A percentile compares a stretch with the other conserved stretches of the same genome.
phyloP scores from a whole-genome alignment of 768 basidiomycete species.

The Phaeotremella fagi region DNA sequence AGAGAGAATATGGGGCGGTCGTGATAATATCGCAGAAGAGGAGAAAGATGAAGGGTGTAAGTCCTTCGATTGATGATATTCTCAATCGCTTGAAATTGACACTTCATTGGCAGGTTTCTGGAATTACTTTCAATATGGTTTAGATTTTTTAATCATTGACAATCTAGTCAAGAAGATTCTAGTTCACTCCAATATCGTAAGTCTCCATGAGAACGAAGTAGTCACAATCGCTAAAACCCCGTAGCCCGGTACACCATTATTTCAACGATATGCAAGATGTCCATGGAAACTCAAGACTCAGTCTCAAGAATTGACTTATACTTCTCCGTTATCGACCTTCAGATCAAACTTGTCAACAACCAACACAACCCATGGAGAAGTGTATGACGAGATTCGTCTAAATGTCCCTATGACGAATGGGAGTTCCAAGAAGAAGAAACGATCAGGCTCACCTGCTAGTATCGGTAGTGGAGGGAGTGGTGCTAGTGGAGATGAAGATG shows the following conservation, averaged over 20 bases:
- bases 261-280: slow-evolving; percentile 86
- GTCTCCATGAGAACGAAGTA: slow-evolving; percentile 25
- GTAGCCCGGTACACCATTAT: slow-evolving; percentile 80
- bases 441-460: slow-evolving; percentile 11
- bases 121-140: slow-evolving; percentile 86
- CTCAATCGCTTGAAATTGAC: not conserved
- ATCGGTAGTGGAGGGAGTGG: not conserved
- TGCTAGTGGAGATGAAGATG: not conserved
- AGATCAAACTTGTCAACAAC: slow-evolving; percentile 7
- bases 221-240: not conserved
- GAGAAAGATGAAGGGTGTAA: slow-evolving; percentile 10
- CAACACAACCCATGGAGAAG: not conserved
- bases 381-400: slow-evolving; percentile 10
- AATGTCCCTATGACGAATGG: slow-evolving; percentile 53
- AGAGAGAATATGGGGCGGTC: slow-evolving; percentile 36
- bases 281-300: slow-evolving; percentile 67
- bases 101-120: slow-evolving; percentile 25
- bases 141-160: slow-evolving; percentile 75
- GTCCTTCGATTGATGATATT: too few relatives aligned
- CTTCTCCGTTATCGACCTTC: slow-evolving; percentile 21
- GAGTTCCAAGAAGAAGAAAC: slow-evolving; percentile 51
- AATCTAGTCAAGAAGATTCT: slow-evolving; percentile 76
- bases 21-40: not conserved
- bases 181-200: slow-evolving; percentile 79
- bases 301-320: slow-evolving; percentile 3